Evolutionary conservation across 805 yeast species (phyloP).

Genomic region (Ogataea degrootiae): DNA sequence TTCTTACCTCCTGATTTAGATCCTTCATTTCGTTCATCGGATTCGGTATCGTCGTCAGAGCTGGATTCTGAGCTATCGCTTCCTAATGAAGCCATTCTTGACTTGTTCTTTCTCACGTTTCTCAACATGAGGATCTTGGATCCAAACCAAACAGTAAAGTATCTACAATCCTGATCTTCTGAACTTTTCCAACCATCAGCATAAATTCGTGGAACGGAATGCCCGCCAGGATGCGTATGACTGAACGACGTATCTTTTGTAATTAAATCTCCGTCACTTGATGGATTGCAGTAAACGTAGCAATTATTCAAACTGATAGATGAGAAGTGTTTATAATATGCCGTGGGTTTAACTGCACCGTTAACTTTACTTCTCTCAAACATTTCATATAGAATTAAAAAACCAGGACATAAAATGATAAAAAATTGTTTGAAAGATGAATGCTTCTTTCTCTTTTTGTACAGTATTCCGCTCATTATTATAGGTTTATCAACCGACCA

Average conservation of each 20-base stretch:
- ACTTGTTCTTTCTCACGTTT: conserved; percentile 13
- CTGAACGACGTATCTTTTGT: conserved; percentile 36
- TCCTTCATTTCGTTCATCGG: neutral
- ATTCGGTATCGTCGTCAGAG: neutral
- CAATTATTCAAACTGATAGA: conserved; percentile 63
- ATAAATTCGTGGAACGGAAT: conserved; percentile 65
- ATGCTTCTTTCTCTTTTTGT: conserved; percentile 65
- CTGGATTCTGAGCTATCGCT: conserved; percentile 1
- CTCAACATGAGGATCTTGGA: conserved; percentile 43
- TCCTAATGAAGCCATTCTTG: neutral
- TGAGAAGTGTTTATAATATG: conserved; percentile 46
- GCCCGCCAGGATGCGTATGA: conserved; percentile 46
- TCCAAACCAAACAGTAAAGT: conserved; percentile 85
- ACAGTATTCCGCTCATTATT: conserved; percentile 61
- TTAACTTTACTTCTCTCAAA: conserved; percentile 39
- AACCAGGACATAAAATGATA: conserved; percentile 69
- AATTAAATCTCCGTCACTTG: conserved; percentile 54
- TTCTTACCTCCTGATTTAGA: conserved; percentile 4
- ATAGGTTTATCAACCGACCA: conserved; percentile 57
- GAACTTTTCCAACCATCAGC: conserved; percentile 80
- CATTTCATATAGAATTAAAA: conserved; percentile 51
- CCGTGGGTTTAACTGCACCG: conserved; percentile 42
- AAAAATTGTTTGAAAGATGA: conserved; percentile 56
- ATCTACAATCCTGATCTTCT: conserved; percentile 70
- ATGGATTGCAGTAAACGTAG: conserved; percentile 70